phyloP scores from a whole-genome alignment of 768 basidiomycete genomes.

The Phylloporus scabripes region DNA sequence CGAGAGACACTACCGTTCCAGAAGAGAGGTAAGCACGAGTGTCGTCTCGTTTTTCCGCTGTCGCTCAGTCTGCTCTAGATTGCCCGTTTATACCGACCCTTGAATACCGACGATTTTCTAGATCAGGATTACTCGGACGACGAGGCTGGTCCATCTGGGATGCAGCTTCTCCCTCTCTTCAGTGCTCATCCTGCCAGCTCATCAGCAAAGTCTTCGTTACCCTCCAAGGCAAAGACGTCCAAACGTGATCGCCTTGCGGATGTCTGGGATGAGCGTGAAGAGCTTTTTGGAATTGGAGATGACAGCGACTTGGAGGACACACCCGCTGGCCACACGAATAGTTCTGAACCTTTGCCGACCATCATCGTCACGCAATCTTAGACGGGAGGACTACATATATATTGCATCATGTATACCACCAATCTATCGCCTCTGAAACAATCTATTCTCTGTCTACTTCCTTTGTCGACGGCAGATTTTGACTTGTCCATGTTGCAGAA shows the following conservation, averaged over 20 bases:
- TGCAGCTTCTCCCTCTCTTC: slow-evolving; percentile 58
- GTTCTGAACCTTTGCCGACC: slow-evolving; percentile 18
- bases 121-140: slow-evolving; percentile 46
- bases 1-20: slow-evolving; percentile 70
- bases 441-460: slow-evolving; percentile 11
- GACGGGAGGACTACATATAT: slow-evolving; percentile 18
- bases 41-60: background rate
- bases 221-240: slow-evolving; percentile 27
- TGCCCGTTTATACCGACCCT: slow-evolving; percentile 68
- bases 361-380: slow-evolving; percentile 26
- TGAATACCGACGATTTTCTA: slow-evolving; percentile 46
- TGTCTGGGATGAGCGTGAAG: slow-evolving; percentile 78
- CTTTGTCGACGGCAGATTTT: background rate
- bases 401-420: slow-evolving; percentile 27
- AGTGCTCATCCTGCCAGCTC: slow-evolving; percentile 8
- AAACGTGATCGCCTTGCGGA: slow-evolving; percentile 43
- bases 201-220: slow-evolving; percentile 16
- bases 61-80: slow-evolving; percentile 42
- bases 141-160: slow-evolving; percentile 39
- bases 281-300: slow-evolving; percentile 62
- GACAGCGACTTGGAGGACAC: slow-evolving; percentile 54
- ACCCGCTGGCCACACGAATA: slow-evolving; percentile 1
- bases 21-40: slow-evolving; percentile 56
- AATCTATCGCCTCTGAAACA: background rate
- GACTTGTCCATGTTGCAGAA: slow-evolving; percentile 6